Evolutionary conservation across 2,329 filamentous ascomycete genomes (phyloP), one percentile per base, ranked within the genome.

Genomic region (Nectriaceae sp.): DNA sequence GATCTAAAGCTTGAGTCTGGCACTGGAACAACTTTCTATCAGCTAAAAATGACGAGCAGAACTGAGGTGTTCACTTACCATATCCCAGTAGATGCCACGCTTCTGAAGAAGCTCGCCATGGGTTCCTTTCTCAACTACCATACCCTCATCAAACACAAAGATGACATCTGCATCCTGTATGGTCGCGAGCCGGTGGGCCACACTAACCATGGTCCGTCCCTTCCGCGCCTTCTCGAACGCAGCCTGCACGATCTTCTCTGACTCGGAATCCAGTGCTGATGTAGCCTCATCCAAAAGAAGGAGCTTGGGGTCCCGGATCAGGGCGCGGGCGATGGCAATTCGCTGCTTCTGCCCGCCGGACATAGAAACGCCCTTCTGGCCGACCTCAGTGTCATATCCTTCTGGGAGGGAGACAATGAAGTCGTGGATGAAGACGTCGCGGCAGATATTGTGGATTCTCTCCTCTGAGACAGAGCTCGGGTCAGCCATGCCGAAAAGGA

Each of bases 141-240:
- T 63, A 0, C 83, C 83, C 45, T 75, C 65, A 2, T 75, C 68
- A 49, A 85, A 67, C 2, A 86, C 82, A 5, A 85, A 66, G 33
- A 86, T 85, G 40, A 78, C 75, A 53, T 85, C 77, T 0, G 85
- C 84, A 46, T 81, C 73, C 53, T 75, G 77, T 52, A 84, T 79
- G 0, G 82, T 84, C 0, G 78, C 80, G 1, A 85, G 68, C 2
- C 81, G 70, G 61, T 82, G 79, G 0, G 83, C 81, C 44, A 85
- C 81, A 5, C 80, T 72, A 39, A 87, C 79, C 0, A 80, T 84
- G 0, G 83, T 86, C 11, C 82, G 71, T 18, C 75, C 73, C 29
- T 70, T 64, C 0, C 78, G 78, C 1, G 82, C 68, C 5, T 68
- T 65, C 44, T 74, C 71, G 19, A 80, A 67, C 0, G 76, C 77